Evolutionary conservation across 345 rosid species (phyloP), one percentile per base, ranked within the genome.

Genomic region (Luvunga scandens): DNA sequence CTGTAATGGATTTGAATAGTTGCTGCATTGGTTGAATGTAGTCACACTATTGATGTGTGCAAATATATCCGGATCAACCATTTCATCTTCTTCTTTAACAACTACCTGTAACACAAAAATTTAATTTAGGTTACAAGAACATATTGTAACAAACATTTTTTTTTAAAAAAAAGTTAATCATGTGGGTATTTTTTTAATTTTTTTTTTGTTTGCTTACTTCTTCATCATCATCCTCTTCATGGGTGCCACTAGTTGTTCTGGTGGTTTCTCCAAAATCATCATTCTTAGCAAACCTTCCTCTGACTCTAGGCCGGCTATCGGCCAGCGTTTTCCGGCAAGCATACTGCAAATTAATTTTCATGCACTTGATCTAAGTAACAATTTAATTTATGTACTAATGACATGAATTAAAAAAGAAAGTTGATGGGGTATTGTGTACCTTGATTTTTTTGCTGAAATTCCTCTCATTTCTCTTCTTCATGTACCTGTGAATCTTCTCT

Each of bases 361-460:
- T 39, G 9, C 2, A 28, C 36, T 27, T 6, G 25, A 53, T 53
- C 57, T 18, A 0, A 50, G 34, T 69, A 1, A 69, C 3, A 45
- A 6, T 42, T 42, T n/a, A 13, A 3, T 45, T 45, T 12, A 13
- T 45, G 18, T 13, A 45, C 50, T 45, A 3, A 45, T 13, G 50
- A 45, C 13, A 25, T 4, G 2, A 13, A 12, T 18, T 70, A 16
- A 3, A 13, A n/a, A 42, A 10, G 10, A 2, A 75, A n/a, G 4
- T 30, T 34, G 67, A 53, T 8, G 76, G 31, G 39, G 36, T 57
- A 69, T 13, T 5, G 25, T 24, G 27, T 57, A 92, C 99, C 97
- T 96, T 96, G 66, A 96, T 96, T 91, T 96, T 96, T 87, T 91
- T 96, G 95, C 90, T 86, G 91, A 96, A 96, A 73, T 96, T 96